Conservation (phyloP, 306 rosid genomes). For the Quercus berberidifolia region DNA sequence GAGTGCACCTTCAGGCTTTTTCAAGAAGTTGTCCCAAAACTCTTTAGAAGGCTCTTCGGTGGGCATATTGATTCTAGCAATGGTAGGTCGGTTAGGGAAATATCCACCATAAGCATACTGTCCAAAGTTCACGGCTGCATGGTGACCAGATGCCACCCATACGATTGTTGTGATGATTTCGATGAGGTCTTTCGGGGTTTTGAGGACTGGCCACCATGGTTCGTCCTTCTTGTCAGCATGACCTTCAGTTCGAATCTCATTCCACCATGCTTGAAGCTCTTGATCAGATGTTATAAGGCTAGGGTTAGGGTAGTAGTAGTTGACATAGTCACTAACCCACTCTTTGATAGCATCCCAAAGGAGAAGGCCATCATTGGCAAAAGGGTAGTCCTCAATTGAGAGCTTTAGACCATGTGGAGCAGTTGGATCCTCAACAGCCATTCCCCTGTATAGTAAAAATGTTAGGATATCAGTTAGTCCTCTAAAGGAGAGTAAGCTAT, state of each 20-base stretch:
- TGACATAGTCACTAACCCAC: constrained; percentile 43
- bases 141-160: constrained; percentile 52
- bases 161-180: constrained; percentile 32
- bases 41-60: constrained; percentile 29
- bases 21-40: constrained; percentile 26
- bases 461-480: neutral
- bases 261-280: constrained; percentile 87
- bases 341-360: constrained; percentile 38
- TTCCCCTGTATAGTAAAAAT: constrained; percentile 35
- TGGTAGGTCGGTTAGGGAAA: constrained; percentile 45
- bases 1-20: constrained; percentile 31
- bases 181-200: constrained; percentile 27
- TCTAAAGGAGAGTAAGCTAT: too few species aligned
- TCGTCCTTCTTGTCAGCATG: constrained; percentile 48
- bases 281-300: constrained; percentile 11
- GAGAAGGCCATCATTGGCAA: constrained; percentile 46
- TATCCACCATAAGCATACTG: constrained; percentile 41
- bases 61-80: constrained; percentile 32
- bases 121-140: constrained; percentile 67
- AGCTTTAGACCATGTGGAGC: constrained; percentile 49
- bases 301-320: constrained; percentile 15
- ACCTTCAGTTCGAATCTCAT: constrained; percentile 34
- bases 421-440: constrained; percentile 37
- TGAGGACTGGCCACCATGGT: constrained; percentile 54
- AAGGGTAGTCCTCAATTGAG: constrained; percentile 44